Percentiles rank a stretch among this genome's conserved stretches.
phyloP scores from a whole-genome alignment of 805 yeast species.

The Grigorovia yakushimaensis region DNA sequence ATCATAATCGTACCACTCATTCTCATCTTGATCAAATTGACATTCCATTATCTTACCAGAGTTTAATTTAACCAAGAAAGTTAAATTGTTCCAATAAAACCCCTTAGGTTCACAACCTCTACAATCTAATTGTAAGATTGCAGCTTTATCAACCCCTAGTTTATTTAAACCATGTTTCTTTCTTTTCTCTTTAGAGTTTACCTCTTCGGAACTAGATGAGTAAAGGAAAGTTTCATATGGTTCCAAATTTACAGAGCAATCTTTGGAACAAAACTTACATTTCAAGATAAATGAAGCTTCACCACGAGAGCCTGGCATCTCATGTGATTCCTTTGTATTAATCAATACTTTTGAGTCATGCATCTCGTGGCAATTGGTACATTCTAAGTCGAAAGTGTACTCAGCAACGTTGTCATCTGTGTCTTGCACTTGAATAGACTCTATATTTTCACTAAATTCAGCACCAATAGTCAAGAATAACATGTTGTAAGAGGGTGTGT shows the following conservation, averaged over 20 bases:
- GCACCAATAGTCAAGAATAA: constrained; percentile 21
- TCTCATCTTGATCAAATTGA: constrained; percentile 55
- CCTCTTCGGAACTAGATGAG: constrained; percentile 8
- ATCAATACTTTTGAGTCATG: constrained; percentile 65
- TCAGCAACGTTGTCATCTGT: constrained; percentile 53
- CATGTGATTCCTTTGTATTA: constrained; percentile 56
- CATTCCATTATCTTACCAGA: constrained; percentile 21
- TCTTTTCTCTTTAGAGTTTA: constrained; percentile 12
- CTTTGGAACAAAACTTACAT: constrained; percentile 52
- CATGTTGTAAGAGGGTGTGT: too few relatives aligned
- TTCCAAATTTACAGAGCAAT: constrained; percentile 18
- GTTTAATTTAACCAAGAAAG: constrained; percentile 14
- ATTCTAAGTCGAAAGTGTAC: constrained; percentile 62
- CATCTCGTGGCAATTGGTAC: constrained; percentile 69
- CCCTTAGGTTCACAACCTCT: constrained; percentile 72
- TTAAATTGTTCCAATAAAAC: constrained; percentile 46
- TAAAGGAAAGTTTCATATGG: constrained; percentile 20
- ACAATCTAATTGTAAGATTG: constrained; percentile 63
- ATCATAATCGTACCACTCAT: constrained; percentile 94
- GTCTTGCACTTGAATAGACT: constrained; percentile 52
- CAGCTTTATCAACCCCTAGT: constrained; percentile 14
- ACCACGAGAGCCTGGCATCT: constrained; percentile 62
- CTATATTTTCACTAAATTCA: constrained; percentile 37
- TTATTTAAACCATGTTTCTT: constrained; percentile 22
- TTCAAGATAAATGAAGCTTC: constrained; percentile 75